phyloP scores from a whole-genome alignment of 2,329 filamentous ascomycete genomes.

The Teratosphaeria viscida region DNA sequence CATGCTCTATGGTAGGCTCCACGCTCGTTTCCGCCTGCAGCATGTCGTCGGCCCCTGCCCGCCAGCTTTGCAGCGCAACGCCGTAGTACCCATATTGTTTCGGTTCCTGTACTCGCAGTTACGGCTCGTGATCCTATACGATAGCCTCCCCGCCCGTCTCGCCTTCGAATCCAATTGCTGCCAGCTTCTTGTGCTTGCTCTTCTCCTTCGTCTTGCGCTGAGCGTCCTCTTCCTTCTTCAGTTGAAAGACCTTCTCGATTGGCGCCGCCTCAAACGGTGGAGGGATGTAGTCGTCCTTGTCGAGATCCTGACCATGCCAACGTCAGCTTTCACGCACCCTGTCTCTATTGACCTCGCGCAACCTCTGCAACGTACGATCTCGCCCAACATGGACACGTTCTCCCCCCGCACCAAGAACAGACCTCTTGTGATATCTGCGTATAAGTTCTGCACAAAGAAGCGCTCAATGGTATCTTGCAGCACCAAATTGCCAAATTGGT shows the following conservation, averaged over 20 bases:
- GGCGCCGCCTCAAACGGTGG: constrained; percentile 57
- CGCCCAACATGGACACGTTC: constrained; percentile 90
- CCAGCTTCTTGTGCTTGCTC: constrained; percentile 57
- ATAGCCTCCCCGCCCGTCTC: constrained; percentile 70
- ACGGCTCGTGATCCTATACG: constrained; percentile 37
- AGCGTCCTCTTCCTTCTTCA: constrained; percentile 62
- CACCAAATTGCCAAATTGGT: constrained; percentile 95
- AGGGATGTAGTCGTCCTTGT: constrained; percentile 84
- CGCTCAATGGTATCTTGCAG: constrained; percentile 88
- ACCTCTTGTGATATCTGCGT: constrained; percentile 75
- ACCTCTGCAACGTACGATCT: constrained; percentile 49
- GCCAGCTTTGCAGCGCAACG: neutral
- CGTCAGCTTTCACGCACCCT: constrained; percentile 2
- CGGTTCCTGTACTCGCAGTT: neutral
- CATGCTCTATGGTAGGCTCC: neutral
- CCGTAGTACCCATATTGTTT: neutral
- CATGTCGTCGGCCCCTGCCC: neutral
- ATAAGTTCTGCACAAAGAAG: constrained; percentile 64
- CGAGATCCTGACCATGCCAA: constrained; percentile 55
- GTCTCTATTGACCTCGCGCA: neutral
- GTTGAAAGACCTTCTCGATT: constrained; percentile 56
- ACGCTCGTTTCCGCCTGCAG: neutral
- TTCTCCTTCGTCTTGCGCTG: constrained; percentile 65
- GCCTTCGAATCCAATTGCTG: constrained; percentile 74
- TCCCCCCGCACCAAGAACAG: constrained; percentile 90